Base-by-base conservation (phyloP, 2,329 filamentous ascomycete species). In the Ilyonectria destructans region DNA sequence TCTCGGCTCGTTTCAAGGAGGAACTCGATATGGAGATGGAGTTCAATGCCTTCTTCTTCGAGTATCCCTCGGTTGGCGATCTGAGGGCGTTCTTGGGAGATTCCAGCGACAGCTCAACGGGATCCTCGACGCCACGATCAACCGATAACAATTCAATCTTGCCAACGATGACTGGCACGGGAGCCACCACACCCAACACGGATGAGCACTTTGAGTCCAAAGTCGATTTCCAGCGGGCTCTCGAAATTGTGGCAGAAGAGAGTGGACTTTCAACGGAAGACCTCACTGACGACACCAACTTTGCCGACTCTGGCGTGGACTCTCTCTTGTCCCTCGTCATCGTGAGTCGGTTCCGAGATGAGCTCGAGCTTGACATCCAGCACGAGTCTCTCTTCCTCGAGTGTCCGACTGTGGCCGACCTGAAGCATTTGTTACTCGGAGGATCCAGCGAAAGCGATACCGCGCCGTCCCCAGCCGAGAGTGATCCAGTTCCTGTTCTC, bases 241-340 rank as follows among this genome's bases (percentile, higher is more conserved):
- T 74, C 1, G 56, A 63, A 10, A 75, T 75, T 9, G 68, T 77
- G 0, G 71, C 88, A 7, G 85, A 85, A 65, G 89, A 91, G 75
- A 84, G 88, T 7, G 88, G 88, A 68, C 83, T 90, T 45, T 81
- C 82, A 15, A 79, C 85, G 15, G 85, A 87, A 63, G 88, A 90
- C 73, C 79, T 91, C 1, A 86, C 83, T 1, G 86, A 90, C 68
- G 87, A 88, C 70, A 86, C 88, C 21, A 84, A 83, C 62, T 90
- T 91, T 75, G 80, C 83, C 2, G 88, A 90, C 69, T 81, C 89
- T 4, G 89, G 89, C 33, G 86, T 90, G 15, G 89, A 91, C 77
- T 91, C 89, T 1, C 81, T 91, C 15, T 87, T 91, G 82, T 84
- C 87, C 2, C 79, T 91, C 49, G 88, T 87, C 2, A 87, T 91